Evolutionary conservation across 129 eudicot species (phyloP).

Genomic region (Saussurea involucrata): DNA sequence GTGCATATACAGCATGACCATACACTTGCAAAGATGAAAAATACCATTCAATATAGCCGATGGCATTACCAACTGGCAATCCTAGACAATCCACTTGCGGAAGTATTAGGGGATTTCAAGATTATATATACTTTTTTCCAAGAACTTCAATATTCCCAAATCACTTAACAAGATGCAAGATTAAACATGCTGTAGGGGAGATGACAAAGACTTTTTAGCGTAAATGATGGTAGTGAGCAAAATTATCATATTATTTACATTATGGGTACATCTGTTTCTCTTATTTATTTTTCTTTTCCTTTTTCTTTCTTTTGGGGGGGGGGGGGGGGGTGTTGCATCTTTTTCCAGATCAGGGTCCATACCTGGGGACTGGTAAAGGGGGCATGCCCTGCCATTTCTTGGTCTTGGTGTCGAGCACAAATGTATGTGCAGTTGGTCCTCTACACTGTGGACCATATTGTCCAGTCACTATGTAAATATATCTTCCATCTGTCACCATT

Average conservation of each 20-base stretch:
- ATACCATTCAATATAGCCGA: neutral
- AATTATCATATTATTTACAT: neutral
- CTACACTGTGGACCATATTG: conserved; percentile 98
- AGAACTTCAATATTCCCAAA: neutral
- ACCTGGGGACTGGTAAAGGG: conserved; percentile 90
- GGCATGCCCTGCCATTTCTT: conserved; percentile 77
- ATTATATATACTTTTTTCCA: no score
- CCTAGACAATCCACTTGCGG: neutral
- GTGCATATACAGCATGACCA: neutral
- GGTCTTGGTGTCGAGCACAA: conserved; percentile 81
- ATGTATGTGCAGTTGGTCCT: conserved; percentile 81
- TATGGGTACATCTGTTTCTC: neutral
- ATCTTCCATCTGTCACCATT: conserved; percentile 95
- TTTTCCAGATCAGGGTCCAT: conserved; percentile 9
- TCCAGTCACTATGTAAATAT: conserved; percentile 79
- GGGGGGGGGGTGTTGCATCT: neutral
- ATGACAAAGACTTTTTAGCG: neutral
- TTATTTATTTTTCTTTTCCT: neutral
- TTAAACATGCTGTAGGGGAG: neutral
- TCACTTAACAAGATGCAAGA: neutral
- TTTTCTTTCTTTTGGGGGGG: neutral
- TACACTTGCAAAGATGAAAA: neutral
- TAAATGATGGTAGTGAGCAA: neutral
- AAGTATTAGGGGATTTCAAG: neutral
- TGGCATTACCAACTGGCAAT: neutral